Percentiles rank a stretch among this genome's conserved stretches.
phyloP scores from a whole-genome alignment of 2,329 filamentous ascomycete genomes.

The Pleomassaria siparia region DNA sequence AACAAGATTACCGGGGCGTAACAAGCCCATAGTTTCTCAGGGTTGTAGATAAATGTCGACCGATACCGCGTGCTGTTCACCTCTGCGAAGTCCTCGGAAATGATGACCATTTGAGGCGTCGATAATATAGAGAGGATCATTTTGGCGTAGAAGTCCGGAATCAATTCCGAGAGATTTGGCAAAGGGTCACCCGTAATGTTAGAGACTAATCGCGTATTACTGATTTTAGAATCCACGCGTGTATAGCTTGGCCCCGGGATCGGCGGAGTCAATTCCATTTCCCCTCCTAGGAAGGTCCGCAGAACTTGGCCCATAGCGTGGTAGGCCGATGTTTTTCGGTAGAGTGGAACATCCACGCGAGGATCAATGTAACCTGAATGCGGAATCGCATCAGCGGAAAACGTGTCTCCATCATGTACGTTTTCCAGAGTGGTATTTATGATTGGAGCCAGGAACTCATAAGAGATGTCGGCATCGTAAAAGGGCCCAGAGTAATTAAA shows the following conservation, averaged over 20 bases:
- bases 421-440: constrained; percentile 32
- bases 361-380: constrained; percentile 28
- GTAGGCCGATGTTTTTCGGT: constrained; percentile 40
- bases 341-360: constrained; percentile 21
- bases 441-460: constrained; percentile 29
- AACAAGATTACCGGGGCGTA: constrained; percentile 37
- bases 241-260: constrained; percentile 30
- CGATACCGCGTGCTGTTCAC: constrained; percentile 27
- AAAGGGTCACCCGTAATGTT: constrained; percentile 32
- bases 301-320: constrained; percentile 36
- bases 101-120: constrained; percentile 34
- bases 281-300: constrained; percentile 33
- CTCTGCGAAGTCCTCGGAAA: constrained; percentile 11
- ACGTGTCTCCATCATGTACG: constrained; percentile 40
- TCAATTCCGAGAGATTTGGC: constrained; percentile 24
- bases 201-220: constrained; percentile 47
- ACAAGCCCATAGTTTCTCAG: constrained; percentile 34
- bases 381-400: constrained; percentile 35
- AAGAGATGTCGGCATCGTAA: constrained; percentile 22
- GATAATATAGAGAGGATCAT: constrained; percentile 40
- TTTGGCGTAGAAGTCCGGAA: constrained; percentile 36
- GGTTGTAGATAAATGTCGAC: constrained; percentile 36
- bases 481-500: constrained; percentile 35
- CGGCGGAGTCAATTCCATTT: constrained; percentile 31
- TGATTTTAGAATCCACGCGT: constrained; percentile 34